These are phyloP conservation scores for Wickerhamomyces sp. DNA, from an alignment of 1,139 yeast genomes.

Conservation along the genomic window DNA sequence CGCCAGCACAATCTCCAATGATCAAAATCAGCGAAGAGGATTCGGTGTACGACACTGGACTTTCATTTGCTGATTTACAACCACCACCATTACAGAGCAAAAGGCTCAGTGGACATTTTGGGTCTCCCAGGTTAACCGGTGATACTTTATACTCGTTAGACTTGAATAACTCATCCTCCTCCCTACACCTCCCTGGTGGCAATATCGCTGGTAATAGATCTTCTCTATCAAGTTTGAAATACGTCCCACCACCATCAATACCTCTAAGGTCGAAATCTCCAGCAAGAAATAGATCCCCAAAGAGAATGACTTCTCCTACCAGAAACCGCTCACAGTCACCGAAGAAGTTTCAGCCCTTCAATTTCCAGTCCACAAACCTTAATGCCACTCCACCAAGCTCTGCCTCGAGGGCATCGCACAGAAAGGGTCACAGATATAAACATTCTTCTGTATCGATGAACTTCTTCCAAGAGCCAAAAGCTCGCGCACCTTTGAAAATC, in stretches of 20 bases:
- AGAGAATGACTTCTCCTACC: conserved; percentile 28
- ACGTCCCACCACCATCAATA: conserved; percentile 31
- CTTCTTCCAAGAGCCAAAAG: conserved; percentile 88
- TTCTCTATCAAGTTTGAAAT: conserved; percentile 25
- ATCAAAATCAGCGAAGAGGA: conserved; percentile 23
- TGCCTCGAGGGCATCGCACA: conserved; percentile 52
- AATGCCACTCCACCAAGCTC: conserved; percentile 24
- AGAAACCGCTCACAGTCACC: conserved; percentile 37
- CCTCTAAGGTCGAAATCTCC: conserved; percentile 33
- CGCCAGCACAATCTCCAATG: conserved; percentile 24
- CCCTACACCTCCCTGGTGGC: conserved; percentile 22
- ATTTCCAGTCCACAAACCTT: conserved; percentile 42
- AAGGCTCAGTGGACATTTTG: conserved; percentile 13
- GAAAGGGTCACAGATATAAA: conserved; percentile 93
- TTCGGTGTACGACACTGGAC: background rate
- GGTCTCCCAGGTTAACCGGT: conserved; percentile 9
- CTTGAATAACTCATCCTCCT: conserved; percentile 20
- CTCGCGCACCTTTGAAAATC: conserved; percentile 61
- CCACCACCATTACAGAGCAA: conserved; percentile 16
- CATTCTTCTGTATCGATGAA: conserved; percentile 98
- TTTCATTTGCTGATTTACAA: conserved; percentile 13
- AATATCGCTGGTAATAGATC: conserved; percentile 24
- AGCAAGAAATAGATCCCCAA: conserved; percentile 34
- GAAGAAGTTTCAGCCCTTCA: conserved; percentile 42
- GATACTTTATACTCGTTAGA: conserved; percentile 13